Percentiles rank a stretch among this genome's conserved stretches.
Conservation (phyloP, 1,284 basidiomycete genomes). For the Puccinia coronata region DNA sequence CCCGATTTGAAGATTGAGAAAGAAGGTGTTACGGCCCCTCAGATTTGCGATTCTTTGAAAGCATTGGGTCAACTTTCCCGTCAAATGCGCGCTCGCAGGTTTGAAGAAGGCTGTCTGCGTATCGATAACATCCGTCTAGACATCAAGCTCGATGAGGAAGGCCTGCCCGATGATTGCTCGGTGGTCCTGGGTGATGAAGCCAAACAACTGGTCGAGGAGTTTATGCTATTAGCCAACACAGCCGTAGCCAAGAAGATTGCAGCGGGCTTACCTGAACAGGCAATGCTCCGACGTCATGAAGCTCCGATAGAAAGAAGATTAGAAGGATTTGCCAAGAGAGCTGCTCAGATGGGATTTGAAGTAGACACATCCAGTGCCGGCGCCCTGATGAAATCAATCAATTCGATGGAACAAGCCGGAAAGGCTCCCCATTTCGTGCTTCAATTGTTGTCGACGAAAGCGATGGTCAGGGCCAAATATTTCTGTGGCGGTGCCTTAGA, state of each 20-base stretch:
- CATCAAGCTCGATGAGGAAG: conserved; percentile 79
- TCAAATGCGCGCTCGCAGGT: conserved; percentile 73
- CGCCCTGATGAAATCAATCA: conserved; percentile 79
- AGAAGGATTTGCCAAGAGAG: conserved; percentile 74
- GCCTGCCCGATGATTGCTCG: conserved; percentile 77
- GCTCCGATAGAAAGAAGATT: conserved; percentile 84
- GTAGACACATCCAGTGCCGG: conserved; percentile 79
- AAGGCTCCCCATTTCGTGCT: conserved; percentile 70
- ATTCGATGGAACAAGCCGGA: conserved; percentile 69
- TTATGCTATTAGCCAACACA: conserved; percentile 90
- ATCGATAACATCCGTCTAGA: conserved; percentile 72
- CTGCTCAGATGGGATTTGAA: conserved; percentile 76
- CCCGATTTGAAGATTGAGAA: conserved; percentile 35
- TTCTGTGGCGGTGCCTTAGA: conserved; percentile 99
- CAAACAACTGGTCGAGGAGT: conserved; percentile 86
- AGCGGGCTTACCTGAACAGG: conserved; percentile 88
- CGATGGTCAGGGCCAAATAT: conserved; percentile 89
- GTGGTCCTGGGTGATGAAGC: conserved; percentile 71
- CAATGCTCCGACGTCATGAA: conserved; percentile 90
- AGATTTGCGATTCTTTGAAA: conserved; percentile 27
- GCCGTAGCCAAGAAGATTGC: conserved; percentile 90
- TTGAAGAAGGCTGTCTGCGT: conserved; percentile 77
- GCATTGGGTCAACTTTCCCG: conserved; percentile 65
- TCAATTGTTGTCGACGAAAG: conserved; percentile 79
- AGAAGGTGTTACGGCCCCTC: conserved; percentile 10